Percentiles rank a stretch among this genome's conserved stretches.
Conservation (phyloP, 2,329 filamentous ascomycete species). For the Hymenoscyphus albidus region DNA sequence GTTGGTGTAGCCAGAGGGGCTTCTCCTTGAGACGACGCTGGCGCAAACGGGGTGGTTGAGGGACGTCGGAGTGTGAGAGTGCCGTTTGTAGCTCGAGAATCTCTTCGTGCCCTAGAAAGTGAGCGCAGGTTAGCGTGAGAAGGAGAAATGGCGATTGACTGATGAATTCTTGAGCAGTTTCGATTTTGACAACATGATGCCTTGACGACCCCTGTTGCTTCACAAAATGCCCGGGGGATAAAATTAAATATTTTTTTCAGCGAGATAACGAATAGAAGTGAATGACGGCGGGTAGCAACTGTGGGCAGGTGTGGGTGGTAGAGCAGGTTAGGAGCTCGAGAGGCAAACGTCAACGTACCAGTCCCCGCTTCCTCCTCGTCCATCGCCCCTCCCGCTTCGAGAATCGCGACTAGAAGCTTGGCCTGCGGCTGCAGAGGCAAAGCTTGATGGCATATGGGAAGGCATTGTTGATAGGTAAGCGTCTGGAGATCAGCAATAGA, state of each 20-base stretch:
- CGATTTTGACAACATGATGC: neutral
- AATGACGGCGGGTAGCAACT: neutral
- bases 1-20: conserved; percentile 20
- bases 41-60: conserved; percentile 53
- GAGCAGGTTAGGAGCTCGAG: conserved; percentile 4
- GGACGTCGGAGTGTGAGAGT: conserved; percentile 62
- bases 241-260: neutral
- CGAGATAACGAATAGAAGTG: neutral
- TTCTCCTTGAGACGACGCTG: conserved; percentile 30
- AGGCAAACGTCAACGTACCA: conserved; percentile 61
- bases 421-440: conserved; percentile 77
- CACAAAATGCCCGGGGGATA: neutral
- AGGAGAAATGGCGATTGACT: neutral
- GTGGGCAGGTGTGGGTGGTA: neutral
- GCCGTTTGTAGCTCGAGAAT: conserved; percentile 56
- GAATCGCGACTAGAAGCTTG: conserved; percentile 61
- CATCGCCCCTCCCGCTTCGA: conserved; percentile 55
- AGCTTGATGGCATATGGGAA: conserved; percentile 75
- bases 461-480: conserved; percentile 48
- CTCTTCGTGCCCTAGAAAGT: conserved; percentile 52
- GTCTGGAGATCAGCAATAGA: conserved; percentile 16
- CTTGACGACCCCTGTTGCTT: neutral
- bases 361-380: conserved; percentile 61
- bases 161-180: neutral
- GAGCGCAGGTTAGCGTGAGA: neutral